Evolutionary conservation across 768 basidiomycete species (phyloP), one percentile per base, ranked within the genome.

Genomic region (Boletus insuetus): DNA sequence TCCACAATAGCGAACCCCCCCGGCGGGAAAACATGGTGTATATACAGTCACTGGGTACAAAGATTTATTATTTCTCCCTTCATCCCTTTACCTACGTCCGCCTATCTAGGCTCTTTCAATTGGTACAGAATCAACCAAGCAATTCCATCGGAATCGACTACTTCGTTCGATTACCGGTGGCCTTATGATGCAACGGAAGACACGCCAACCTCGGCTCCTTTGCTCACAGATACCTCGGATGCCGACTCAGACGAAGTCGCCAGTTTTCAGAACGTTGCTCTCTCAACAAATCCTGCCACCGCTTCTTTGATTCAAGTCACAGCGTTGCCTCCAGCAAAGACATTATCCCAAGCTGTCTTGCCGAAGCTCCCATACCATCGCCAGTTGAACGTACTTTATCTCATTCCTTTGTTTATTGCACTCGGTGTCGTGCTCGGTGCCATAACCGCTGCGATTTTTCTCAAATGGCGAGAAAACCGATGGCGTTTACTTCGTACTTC

Each of bases 131-230:
- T 61, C 17, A 60, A 64, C 34, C 64, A 62, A 46, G 62, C 51
- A 49, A 39, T 59, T 20, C 49, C 51, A 39, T 49, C 43, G n/a
- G 32, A 43, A 0, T 10, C 54, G 13, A 59, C 54, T 6, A 65
- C 70, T 16, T 68, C 70, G 42, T 69, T 63, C 48, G 67, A 73
- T 55, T 69, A 73, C 54, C 73, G 69, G 76, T 76, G 68, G 75
- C 71, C 73, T 1, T 70, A 74, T 24, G 61, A 74, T 24, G 62
- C 71, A 16, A 63, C 56, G 6, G 70, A 61, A 37, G 65, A 60
- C 34, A 26, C 59, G 11, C 60, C 68, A 5, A 57, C 58, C 14
- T 34, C 49, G 11, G 39, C 55, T 32, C 55, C 34, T 12, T 55
- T 49, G 42, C 56, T 53, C 32, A 41, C 58, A 19, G 35, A 46